Evolutionary conservation across 352 stramenopile species (phyloP), one percentile per base, ranked within the genome.

Genomic region (Pythium monospermum): DNA sequence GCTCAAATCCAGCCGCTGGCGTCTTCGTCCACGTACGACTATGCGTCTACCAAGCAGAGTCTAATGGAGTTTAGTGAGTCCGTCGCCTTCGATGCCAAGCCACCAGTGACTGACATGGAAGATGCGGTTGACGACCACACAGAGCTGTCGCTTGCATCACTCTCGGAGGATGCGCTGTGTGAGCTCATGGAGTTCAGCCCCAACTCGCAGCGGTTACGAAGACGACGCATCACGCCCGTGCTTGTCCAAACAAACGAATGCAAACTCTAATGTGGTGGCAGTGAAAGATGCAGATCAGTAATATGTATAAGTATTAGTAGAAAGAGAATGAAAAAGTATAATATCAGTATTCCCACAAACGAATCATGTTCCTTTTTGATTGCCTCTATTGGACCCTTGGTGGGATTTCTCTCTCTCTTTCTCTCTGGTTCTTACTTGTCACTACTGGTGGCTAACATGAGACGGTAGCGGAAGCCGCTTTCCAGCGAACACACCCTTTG

Each of bases 381-480:
- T 41, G 32, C 19, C 38, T 28, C 21, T 33, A 31, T 31, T 42
- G 39, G 7, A 35, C 15, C 7, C 7, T 35, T 7, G 8, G 8
- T 15, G 8, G 8, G 8, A 15, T 35, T 15, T 35, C 30, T 35
- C 15, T 15, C 30, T 35, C 30, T 35, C 30, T 35, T 35, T 15
- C 30, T 35, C 30, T 35, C 30, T 35, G 7, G 8, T 15, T 35
- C 30, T 35, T 15, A 15, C 30, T 35, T 15, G n/a, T n/a, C n/a
- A n/a, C n/a, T n/a, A n/a, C n/a, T n/a, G 19, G 30, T 53, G 2
- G 48, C 82, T n/a, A 91, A 48, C 37, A 91, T 18, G 39, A 91
- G 52, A 3, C 76, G 64, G 59, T 85, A 87, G 51, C 79, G 68
- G 55, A 89, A 93, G 36, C 83, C 83, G 37, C 77, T 85, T 57